These are phyloP conservation scores for Coprinopsis marcescibilis DNA, from an alignment of 768 basidiomycete genomes.

Conservation along the genomic window DNA sequence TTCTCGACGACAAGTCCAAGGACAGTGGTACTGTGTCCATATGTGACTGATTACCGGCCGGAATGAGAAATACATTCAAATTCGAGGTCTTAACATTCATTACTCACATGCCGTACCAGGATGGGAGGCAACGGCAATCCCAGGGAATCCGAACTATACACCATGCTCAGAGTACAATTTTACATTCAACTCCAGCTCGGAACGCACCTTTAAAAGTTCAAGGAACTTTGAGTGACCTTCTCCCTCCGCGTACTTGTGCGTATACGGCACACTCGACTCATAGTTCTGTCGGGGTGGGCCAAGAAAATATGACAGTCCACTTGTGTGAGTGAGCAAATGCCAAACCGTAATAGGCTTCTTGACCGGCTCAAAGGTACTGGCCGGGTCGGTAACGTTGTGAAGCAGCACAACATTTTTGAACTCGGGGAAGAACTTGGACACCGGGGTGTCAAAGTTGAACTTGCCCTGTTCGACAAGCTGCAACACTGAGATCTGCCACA, in stretches of 20 bases:
- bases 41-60: slow-evolving; percentile 22
- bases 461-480: slow-evolving; percentile 27
- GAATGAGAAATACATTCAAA: not conserved
- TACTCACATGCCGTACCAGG: not conserved
- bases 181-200: too few species aligned
- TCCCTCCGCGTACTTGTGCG: not conserved
- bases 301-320: slow-evolving; percentile 23
- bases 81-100: not conserved
- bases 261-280: not conserved
- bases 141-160: not conserved
- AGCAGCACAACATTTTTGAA: slow-evolving; percentile 20
- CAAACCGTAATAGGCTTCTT: slow-evolving; percentile 17
- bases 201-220: not conserved
- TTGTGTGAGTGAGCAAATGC: slow-evolving; percentile 27
- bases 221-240: not conserved
- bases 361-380: slow-evolving; percentile 19
- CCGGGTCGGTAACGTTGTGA: too few species aligned
- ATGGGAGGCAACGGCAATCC: not conserved
- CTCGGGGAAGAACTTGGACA: slow-evolving; percentile 23
- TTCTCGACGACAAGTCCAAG: slow-evolving; percentile 99
- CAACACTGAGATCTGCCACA: slow-evolving; percentile 24
- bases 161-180: not conserved
- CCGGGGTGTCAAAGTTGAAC: slow-evolving; percentile 19
- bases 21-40: slow-evolving; percentile 36
- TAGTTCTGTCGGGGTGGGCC: not conserved